phyloP scores from a whole-genome alignment of 2,329 filamentous ascomycete genomes.

The Colletotrichum sp. region DNA sequence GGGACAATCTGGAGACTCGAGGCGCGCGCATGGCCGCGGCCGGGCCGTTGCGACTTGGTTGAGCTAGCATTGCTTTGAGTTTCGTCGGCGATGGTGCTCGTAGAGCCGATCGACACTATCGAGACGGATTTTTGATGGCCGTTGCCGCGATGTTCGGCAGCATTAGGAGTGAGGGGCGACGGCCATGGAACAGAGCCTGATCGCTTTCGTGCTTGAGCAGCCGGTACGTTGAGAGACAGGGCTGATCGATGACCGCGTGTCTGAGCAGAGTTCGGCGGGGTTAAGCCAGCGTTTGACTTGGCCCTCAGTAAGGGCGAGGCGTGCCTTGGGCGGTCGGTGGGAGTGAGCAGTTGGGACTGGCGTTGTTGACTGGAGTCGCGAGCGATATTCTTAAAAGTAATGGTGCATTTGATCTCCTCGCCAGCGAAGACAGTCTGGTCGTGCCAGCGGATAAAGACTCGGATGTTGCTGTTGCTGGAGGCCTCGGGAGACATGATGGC shows the following conservation, averaged over 20 bases:
- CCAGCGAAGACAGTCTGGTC: conserved; percentile 95
- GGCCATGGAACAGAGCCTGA: conserved; percentile 55
- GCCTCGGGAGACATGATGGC: conserved; percentile 54
- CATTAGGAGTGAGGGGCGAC: conserved; percentile 30
- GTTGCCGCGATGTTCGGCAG: conserved; percentile 47
- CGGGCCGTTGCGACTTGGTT: conserved; percentile 52
- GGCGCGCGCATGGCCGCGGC: conserved; percentile 75
- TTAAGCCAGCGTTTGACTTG: conserved; percentile 49
- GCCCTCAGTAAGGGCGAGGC: conserved; percentile 48
- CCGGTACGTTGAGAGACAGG: conserved; percentile 66
- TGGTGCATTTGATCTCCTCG: conserved; percentile 93
- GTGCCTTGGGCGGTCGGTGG: conserved; percentile 25
- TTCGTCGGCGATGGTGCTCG: conserved; percentile 51
- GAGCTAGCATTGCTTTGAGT: conserved; percentile 45
- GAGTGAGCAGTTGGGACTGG: conserved; percentile 25
- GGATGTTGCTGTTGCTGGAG: conserved; percentile 78
- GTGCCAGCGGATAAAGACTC: conserved; percentile 94
- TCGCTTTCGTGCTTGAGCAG: conserved; percentile 48
- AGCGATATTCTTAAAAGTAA: conserved; percentile 91
- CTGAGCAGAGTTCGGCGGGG: conserved; percentile 46
- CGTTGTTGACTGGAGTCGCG: conserved; percentile 42
- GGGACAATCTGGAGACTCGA: conserved; percentile 80
- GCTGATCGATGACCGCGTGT: conserved; percentile 69
- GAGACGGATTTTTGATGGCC: conserved; percentile 79
- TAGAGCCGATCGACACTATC: conserved; percentile 77